Evolutionary conservation across 164 flowering plant genomes (phyloP).

Genomic region (Kingdonia uniflora): DNA sequence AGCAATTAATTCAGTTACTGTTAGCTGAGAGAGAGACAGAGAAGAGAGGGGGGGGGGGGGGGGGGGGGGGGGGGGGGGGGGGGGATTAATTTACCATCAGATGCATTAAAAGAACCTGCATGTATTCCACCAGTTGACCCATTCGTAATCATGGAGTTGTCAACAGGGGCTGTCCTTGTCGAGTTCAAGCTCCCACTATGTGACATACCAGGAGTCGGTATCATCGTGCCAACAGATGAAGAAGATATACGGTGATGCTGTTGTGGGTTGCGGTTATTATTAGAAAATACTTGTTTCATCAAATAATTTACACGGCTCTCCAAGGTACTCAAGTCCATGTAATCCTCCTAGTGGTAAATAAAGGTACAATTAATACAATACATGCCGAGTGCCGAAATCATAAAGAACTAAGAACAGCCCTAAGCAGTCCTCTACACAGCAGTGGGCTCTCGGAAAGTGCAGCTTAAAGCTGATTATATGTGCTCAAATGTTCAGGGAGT

Average conservation of each 20-base stretch:
- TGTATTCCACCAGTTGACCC: constrained; percentile 34
- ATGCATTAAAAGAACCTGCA: constrained; percentile 36
- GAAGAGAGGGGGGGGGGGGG: no score
- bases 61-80: no score
- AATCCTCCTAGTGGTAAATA: constrained; percentile 60
- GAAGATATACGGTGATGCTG: constrained; percentile 37
- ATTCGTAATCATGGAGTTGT: constrained; percentile 34
- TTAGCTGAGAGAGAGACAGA: no score
- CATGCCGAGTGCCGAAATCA: not conserved
- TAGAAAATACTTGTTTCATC: constrained; percentile 22
- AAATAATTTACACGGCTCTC: constrained; percentile 51
- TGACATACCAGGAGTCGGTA: constrained; percentile 92
- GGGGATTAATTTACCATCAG: constrained; percentile 40
- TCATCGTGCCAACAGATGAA: constrained; percentile 75
- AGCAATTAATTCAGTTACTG: constrained; percentile 7
- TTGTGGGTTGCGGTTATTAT: constrained; percentile 38
- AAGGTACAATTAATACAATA: not conserved
- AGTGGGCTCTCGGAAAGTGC: no score
- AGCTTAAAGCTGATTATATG: no score
- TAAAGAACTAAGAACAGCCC: no score
- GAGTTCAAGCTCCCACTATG: constrained; percentile 46
- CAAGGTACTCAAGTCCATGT: constrained; percentile 58
- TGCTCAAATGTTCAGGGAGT: no score
- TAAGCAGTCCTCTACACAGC: no score
- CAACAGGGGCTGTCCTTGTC: constrained; percentile 41